A percentile compares a stretch with the other conserved stretches of the same genome.
Evolutionary conservation across 2,329 filamentous ascomycete genomes (phyloP).

Genomic region (Corniculantispora saksenae): DNA sequence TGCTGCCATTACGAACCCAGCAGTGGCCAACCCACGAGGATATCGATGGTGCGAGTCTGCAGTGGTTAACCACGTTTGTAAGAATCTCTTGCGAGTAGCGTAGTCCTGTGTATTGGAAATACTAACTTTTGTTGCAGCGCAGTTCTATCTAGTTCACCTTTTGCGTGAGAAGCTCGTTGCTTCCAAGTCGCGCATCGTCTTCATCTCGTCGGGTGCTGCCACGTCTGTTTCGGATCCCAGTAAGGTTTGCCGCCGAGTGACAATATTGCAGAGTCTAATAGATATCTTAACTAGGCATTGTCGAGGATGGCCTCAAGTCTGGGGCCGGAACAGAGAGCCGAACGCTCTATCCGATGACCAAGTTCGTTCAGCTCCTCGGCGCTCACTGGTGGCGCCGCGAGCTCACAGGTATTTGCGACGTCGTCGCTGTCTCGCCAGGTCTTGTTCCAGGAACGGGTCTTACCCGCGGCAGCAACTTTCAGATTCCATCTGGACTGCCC

Average conservation of each 20-base stretch:
- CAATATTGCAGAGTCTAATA: background rate
- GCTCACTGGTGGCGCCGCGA: slow-evolving; percentile 59
- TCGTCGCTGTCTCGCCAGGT: slow-evolving; percentile 56
- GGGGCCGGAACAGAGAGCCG: slow-evolving; percentile 34
- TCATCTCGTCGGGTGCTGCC: slow-evolving; percentile 53
- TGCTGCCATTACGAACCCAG: slow-evolving; percentile 42
- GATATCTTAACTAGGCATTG: slow-evolving; percentile 28
- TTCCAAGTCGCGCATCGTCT: slow-evolving; percentile 48
- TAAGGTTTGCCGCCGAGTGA: slow-evolving; percentile 20
- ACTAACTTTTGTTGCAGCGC: slow-evolving; percentile 37
- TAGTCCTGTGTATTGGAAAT: too few relatives aligned
- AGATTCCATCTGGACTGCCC: slow-evolving; percentile 34
- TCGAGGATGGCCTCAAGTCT: slow-evolving; percentile 42
- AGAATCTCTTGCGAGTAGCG: background rate
- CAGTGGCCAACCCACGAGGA: slow-evolving; percentile 38
- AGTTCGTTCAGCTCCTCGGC: slow-evolving; percentile 52
- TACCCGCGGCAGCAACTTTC: slow-evolving; percentile 32
- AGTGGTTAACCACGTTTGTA: slow-evolving; percentile 55
- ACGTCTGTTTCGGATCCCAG: slow-evolving; percentile 38
- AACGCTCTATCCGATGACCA: slow-evolving; percentile 44
- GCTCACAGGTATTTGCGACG: slow-evolving; percentile 43
- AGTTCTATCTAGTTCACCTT: slow-evolving; percentile 54
- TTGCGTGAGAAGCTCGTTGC: slow-evolving; percentile 48
- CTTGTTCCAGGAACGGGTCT: slow-evolving; percentile 52
- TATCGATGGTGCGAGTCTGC: slow-evolving; percentile 53